Conservation (phyloP, 257 asterid species). For the Solanum rostratum region DNA sequence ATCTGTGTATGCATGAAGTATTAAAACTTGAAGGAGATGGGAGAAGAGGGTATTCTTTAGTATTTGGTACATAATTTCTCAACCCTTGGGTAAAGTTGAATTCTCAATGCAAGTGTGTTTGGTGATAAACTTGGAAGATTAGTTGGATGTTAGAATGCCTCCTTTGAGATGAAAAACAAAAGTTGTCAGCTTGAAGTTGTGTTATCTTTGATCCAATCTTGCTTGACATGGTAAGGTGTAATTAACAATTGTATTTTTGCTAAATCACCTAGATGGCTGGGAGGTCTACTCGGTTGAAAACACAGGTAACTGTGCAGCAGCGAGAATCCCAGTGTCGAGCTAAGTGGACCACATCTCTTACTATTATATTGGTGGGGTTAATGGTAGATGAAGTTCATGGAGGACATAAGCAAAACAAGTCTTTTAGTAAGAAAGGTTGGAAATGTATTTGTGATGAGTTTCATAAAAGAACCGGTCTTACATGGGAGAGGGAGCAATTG, state of each 20-base stretch:
- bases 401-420: slow-evolving; percentile 47
- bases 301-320: slow-evolving; percentile 25
- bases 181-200: not conserved
- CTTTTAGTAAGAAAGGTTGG: slow-evolving; percentile 75
- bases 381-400: slow-evolving; percentile 57
- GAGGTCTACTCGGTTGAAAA: slow-evolving; percentile 49
- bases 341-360: slow-evolving; percentile 59
- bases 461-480: slow-evolving; percentile 51
- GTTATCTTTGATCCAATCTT: not conserved
- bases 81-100: not conserved
- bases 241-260: not conserved
- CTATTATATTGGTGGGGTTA: slow-evolving; percentile 45
- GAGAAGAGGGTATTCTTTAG: not conserved
- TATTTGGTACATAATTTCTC: not conserved
- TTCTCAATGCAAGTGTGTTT: not conserved
- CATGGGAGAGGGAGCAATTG: slow-evolving; percentile 73
- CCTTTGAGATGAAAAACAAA: not conserved
- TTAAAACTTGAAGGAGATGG: not conserved
- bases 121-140: not conserved
- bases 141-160: not conserved
- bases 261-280: slow-evolving; percentile 43
- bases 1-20: not conserved
- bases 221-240: not conserved
- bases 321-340: slow-evolving; percentile 64
- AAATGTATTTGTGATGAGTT: slow-evolving; percentile 56